A percentile compares a stretch with the other conserved stretches of the same genome.
Evolutionary conservation across 306 rosid species (phyloP).

Genomic region (Medicago truncatula): DNA sequence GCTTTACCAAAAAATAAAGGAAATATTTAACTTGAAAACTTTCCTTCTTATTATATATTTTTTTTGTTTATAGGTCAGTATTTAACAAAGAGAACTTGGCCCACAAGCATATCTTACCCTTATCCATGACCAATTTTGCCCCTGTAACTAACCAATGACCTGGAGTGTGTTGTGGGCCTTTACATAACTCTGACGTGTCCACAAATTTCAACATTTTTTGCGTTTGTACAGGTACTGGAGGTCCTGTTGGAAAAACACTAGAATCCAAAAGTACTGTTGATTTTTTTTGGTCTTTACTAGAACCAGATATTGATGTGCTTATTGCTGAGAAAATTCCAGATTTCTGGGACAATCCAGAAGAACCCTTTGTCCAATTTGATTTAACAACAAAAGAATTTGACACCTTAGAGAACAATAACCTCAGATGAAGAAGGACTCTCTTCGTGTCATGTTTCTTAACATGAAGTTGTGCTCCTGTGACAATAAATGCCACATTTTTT

Average conservation of each 20-base stretch:
- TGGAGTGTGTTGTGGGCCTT: conserved; percentile 82
- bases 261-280: conserved; percentile 72
- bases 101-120: conserved; percentile 73
- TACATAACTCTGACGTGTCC: conserved; percentile 64
- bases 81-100: conserved; percentile 80
- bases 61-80: conserved; percentile 38
- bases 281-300: conserved; percentile 46
- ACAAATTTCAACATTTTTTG: conserved; percentile 77
- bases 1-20: neutral
- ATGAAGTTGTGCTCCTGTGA: conserved; percentile 86
- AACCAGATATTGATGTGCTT: conserved; percentile 56
- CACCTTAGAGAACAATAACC: conserved; percentile 72
- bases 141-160: conserved; percentile 95
- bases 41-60: neutral
- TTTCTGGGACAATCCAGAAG: conserved; percentile 61
- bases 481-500: conserved; percentile 56
- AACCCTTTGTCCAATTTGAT: conserved; percentile 62
- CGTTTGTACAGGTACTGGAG: conserved; percentile 69
- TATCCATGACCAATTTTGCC: conserved; percentile 75
- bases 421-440: conserved; percentile 77
- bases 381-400: conserved; percentile 52
- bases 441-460: conserved; percentile 64
- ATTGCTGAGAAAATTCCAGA: conserved; percentile 70
- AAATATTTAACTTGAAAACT: neutral
- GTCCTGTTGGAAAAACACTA: conserved; percentile 76